Base-by-base conservation (phyloP, 768 basidiomycete species). In the Pleurotus ostreatus region DNA sequence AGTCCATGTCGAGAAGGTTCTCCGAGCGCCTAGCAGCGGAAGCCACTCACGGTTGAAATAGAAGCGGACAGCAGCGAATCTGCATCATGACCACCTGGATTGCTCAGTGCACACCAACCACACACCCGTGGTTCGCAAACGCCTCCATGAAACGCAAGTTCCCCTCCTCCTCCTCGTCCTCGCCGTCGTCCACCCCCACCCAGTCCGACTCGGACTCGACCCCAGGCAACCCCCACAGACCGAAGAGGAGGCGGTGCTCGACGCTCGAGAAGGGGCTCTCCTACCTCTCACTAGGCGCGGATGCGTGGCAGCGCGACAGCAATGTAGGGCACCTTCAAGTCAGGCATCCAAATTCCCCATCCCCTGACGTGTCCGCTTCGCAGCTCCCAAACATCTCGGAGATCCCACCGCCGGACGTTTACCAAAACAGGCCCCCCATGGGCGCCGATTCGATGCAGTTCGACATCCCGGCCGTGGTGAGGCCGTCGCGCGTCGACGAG, bases 231-330 rank as follows among this genome's bases (percentile, higher is more conserved):
- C 68, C 72, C 20, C 65, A 63, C 15, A n/a, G 23, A 11, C 37
- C 51, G 13, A 84, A 86, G 66, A 78, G 83, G 6, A 74, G 72
- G 52, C 74, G 77, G 61, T 78, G 70, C 63, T 73, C 66, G 60
- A 70, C 71, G 16, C 71, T 88, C 3, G 86, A 88, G 68, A 71
- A 71, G 49, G 83, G 81, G 1, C 68, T 88, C 46, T 82, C 84
- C 16, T 75, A 80, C 60, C 74, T 88, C 44, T 70, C 70, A 16
- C 62, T 78, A 57, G 61, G 64, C 7, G 22, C 34, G 15, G 13
- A 43, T 15, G 37, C 16, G 46, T 23, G 23, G 16, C 46, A 47
- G 46, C 46, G 23, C 23, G 46, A 47, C 26, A 20, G 23, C 41
- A 53, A 53, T 53, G 51, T 53, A 53, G 51, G 51, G 20, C 16